phyloP scores from a whole-genome alignment of 805 yeast species.

The Nakazawaea wyomingensis region DNA sequence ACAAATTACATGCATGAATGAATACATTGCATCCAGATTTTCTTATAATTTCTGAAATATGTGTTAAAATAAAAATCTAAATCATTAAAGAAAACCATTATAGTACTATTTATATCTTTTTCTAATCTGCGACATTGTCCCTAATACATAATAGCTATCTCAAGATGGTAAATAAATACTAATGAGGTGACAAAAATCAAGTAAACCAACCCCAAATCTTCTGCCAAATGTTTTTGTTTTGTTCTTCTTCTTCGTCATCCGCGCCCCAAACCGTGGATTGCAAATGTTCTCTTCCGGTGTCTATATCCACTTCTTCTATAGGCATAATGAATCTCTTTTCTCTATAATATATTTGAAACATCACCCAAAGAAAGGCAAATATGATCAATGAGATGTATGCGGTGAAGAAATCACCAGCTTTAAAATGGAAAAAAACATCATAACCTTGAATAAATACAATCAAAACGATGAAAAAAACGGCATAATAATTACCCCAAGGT shows the following conservation, averaged over 20 bases:
- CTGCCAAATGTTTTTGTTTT: slow-evolving; percentile 41
- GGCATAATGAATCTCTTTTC: slow-evolving; percentile 43
- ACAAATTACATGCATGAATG: no score
- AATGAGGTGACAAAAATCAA: no score
- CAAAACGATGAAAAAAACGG: slow-evolving; percentile 45
- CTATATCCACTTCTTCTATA: slow-evolving; percentile 60
- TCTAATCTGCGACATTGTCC: no score
- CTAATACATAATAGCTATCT: no score
- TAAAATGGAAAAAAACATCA: slow-evolving; percentile 48
- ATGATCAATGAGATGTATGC: slow-evolving; percentile 66
- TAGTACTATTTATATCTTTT: no score
- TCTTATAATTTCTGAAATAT: no score
- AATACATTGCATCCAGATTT: no score
- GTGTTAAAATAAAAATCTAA: no score
- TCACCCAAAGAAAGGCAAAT: slow-evolving; percentile 49
- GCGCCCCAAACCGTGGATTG: slow-evolving; percentile 48
- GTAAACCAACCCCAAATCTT: slow-evolving; percentile 45
- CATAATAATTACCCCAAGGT: slow-evolving; percentile 65
- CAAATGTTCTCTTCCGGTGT: slow-evolving; percentile 50
- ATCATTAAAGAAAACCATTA: no score
- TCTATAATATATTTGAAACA: slow-evolving; percentile 48
- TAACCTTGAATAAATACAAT: slow-evolving; percentile 58
- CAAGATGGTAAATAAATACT: no score
- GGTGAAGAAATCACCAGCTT: slow-evolving; percentile 57
- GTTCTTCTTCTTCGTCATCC: slow-evolving; percentile 33